Percentiles rank a stretch among this genome's conserved stretches.
phyloP scores from a whole-genome alignment of 2,329 filamentous ascomycete genomes.

The Apiospora saccharicola region DNA sequence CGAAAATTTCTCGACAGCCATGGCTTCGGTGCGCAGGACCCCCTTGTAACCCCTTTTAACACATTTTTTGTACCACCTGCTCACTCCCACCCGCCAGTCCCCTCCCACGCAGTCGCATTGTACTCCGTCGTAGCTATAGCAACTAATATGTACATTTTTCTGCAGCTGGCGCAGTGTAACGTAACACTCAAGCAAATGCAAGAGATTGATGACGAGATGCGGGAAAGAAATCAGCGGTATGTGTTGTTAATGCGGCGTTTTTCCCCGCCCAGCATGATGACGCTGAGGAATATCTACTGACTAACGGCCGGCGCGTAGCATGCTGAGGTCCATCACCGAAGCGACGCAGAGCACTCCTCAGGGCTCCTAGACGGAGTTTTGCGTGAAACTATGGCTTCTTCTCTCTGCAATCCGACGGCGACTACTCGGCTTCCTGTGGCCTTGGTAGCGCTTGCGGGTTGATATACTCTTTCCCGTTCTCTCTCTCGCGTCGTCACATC shows the following conservation, averaged over 20 bases:
- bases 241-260: not conserved
- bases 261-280: not conserved
- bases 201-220: slow-evolving; percentile 63
- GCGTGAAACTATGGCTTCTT: not conserved
- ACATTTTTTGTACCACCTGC: slow-evolving; percentile 28
- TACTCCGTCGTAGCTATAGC: slow-evolving; percentile 8
- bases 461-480: not conserved
- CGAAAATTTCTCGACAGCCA: slow-evolving; percentile 69
- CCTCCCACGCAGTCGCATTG: slow-evolving; percentile 13
- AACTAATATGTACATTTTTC: slow-evolving; percentile 13
- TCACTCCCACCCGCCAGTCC: slow-evolving; percentile 31
- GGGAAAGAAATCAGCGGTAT: slow-evolving; percentile 59
- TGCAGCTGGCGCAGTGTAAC: slow-evolving; percentile 53
- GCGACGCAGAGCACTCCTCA: slow-evolving; percentile 30
- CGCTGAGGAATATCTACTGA: not conserved
- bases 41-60: slow-evolving; percentile 46
- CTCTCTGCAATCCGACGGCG: not conserved
- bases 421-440: not conserved
- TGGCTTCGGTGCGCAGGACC: slow-evolving; percentile 70
- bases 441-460: not conserved
- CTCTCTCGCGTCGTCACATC: not conserved
- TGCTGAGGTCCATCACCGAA: slow-evolving; percentile 46
- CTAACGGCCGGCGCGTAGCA: slow-evolving; percentile 33
- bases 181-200: slow-evolving; percentile 57
- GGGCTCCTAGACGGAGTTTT: slow-evolving; percentile 28